These are phyloP conservation scores for Houttuynia cordata DNA, from an alignment of 164 flowering plant species.

Conservation along the genomic window DNA sequence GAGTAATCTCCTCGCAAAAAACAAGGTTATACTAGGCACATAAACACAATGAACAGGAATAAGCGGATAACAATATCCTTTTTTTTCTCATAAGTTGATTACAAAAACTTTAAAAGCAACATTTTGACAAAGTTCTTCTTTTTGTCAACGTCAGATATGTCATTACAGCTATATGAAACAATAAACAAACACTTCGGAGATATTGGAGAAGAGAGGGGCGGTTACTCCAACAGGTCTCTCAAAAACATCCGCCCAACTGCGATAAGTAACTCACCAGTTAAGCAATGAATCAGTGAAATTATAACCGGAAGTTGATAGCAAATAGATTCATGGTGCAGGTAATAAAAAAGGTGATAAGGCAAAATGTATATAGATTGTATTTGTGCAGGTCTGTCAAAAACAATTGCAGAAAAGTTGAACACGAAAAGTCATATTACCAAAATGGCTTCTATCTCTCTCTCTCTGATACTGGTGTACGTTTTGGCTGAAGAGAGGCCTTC, in stretches of 20 bases:
- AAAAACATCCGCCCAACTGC: neutral
- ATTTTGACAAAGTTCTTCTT: neutral
- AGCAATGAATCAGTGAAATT: neutral
- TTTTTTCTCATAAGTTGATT: too few species aligned
- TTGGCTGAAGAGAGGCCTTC: slow-evolving; percentile 82
- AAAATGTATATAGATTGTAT: too few species aligned
- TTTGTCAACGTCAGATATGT: neutral
- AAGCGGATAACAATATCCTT: too few species aligned
- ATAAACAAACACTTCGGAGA: neutral
- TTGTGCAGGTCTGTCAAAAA: too few species aligned
- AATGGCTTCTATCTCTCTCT: slow-evolving; percentile 78
- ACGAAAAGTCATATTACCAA: slow-evolving; percentile 35
- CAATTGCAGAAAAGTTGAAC: neutral
- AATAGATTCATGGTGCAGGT: too few species aligned
- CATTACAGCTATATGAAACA: neutral
- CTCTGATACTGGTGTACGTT: slow-evolving; percentile 57
- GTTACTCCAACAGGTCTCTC: neutral
- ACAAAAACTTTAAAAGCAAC: neutral
- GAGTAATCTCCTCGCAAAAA: too few species aligned
- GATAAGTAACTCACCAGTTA: neutral
- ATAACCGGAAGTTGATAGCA: too few species aligned
- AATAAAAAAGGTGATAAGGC: neutral
- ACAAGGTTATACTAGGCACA: too few species aligned
- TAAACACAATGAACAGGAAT: too few species aligned
- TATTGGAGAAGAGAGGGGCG: neutral